These are phyloP conservation scores for Gynostemma pentaphyllum DNA, from an alignment of 306 rosid genomes.

Conservation along the genomic window DNA sequence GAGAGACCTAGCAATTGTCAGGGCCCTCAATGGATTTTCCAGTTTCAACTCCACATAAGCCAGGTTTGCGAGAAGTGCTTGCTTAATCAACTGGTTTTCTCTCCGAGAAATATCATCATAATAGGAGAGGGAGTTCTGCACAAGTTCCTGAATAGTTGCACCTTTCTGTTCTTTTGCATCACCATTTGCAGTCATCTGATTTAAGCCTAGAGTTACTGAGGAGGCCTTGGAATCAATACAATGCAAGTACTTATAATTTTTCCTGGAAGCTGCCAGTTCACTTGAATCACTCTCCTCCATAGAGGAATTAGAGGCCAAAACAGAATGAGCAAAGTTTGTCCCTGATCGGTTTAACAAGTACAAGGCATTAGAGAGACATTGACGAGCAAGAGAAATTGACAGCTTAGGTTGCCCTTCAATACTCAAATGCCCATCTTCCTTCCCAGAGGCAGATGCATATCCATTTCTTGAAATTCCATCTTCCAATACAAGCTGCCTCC, in stretches of 20 bases:
- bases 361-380: conserved; percentile 66
- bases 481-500: conserved; percentile 86
- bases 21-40: conserved; percentile 72
- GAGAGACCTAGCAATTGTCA: conserved; percentile 50
- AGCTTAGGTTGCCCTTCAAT: conserved; percentile 57
- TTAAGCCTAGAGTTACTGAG: conserved; percentile 36
- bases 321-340: conserved; percentile 32
- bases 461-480: conserved; percentile 47
- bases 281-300: conserved; percentile 53
- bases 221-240: conserved; percentile 52
- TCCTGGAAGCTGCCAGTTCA: conserved; percentile 47
- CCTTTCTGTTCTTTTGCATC: conserved; percentile 84
- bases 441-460: conserved; percentile 25
- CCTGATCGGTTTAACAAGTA: conserved; percentile 47
- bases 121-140: conserved; percentile 67
- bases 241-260: conserved; percentile 41
- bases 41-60: conserved; percentile 86
- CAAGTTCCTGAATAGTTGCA: conserved; percentile 61
- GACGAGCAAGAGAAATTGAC: conserved; percentile 69
- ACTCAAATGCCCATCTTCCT: conserved; percentile 29
- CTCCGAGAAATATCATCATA: conserved; percentile 55
- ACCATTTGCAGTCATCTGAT: conserved; percentile 63
- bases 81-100: conserved; percentile 70
- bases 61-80: conserved; percentile 77
- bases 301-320: conserved; percentile 48